A percentile compares a stretch with the other conserved stretches of the same genome.
Evolutionary conservation across 805 yeast species (phyloP).

Genomic region (Pichia gijzeniarum): DNA sequence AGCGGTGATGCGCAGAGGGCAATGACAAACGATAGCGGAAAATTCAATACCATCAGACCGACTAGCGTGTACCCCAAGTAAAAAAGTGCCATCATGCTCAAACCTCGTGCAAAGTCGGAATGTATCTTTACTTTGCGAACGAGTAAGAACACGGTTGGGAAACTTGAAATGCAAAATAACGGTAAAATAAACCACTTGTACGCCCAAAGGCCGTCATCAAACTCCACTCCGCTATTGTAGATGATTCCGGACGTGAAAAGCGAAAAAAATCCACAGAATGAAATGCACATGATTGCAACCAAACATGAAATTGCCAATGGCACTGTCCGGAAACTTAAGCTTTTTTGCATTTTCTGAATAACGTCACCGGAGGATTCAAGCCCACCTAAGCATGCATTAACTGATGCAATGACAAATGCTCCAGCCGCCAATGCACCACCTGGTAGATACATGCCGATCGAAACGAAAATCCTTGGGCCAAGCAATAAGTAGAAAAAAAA

Average conservation of each 20-base stretch:
- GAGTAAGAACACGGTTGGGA: constrained; percentile 6
- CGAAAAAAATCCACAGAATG: neutral
- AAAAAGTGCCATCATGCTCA: constrained; percentile 35
- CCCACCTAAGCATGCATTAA: constrained; percentile 47
- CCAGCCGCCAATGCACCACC: constrained; percentile 69
- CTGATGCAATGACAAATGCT: constrained; percentile 62
- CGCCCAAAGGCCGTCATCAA: constrained; percentile 3
- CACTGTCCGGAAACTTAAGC: constrained; percentile 19
- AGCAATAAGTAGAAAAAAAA: constrained; percentile 86
- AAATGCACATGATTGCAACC: constrained; percentile 18
- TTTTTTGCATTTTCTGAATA: neutral
- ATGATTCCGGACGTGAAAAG: constrained; percentile 9
- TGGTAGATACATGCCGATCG: constrained; percentile 91
- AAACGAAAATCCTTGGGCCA: constrained; percentile 74
- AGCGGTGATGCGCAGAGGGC: constrained; percentile 74
- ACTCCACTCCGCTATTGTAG: neutral
- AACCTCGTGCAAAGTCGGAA: constrained; percentile 21
- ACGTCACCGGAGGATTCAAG: constrained; percentile 23
- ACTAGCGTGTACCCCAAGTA: constrained; percentile 63
- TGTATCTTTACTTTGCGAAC: constrained; percentile 5
- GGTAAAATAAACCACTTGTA: constrained; percentile 17
- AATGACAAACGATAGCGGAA: constrained; percentile 67
- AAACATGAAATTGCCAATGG: constrained; percentile 28
- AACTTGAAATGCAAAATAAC: constrained; percentile 7
- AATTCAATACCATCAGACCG: constrained; percentile 74